Conservation (phyloP, 2,329 filamentous ascomycete species). For the Diaporthe sp. region DNA sequence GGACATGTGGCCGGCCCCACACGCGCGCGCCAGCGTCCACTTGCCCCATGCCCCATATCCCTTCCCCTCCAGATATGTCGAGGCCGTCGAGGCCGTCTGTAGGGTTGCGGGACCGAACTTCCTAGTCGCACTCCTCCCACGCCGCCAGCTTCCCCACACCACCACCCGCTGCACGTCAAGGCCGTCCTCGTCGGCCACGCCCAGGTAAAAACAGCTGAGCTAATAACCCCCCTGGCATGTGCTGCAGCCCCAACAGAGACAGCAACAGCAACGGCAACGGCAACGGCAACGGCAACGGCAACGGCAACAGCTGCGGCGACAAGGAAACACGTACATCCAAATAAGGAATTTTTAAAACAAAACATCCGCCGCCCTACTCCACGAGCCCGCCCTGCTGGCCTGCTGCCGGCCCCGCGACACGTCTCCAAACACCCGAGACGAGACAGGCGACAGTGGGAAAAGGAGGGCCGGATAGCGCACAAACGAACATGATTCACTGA, state of each 20-base stretch:
- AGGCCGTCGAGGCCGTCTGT: not conserved
- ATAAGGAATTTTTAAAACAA: too few relatives aligned
- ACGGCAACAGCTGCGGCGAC: not conserved
- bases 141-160: not conserved
- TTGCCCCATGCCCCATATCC: not conserved
- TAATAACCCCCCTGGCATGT: constrained; percentile 2
- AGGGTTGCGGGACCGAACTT: not conserved
- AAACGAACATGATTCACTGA: constrained; percentile 22
- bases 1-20: constrained; percentile 20
- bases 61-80: not conserved
- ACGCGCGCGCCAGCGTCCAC: not conserved
- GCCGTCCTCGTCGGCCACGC: constrained; percentile 4
- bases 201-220: not conserved
- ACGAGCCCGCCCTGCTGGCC: not conserved
- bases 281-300: not conserved
- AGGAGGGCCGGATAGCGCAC: constrained; percentile 17
- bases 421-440: constrained; percentile 10
- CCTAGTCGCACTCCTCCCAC: constrained; percentile 8
- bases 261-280: not conserved
- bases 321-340: not conserved
- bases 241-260: not conserved
- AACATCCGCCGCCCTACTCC: not conserved
- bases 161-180: not conserved
- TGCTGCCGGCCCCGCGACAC: not conserved
- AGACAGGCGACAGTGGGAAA: constrained; percentile 11